phyloP scores from a whole-genome alignment of 2,329 filamentous ascomycete species.

The Aaosphaeria pasadenensis region DNA sequence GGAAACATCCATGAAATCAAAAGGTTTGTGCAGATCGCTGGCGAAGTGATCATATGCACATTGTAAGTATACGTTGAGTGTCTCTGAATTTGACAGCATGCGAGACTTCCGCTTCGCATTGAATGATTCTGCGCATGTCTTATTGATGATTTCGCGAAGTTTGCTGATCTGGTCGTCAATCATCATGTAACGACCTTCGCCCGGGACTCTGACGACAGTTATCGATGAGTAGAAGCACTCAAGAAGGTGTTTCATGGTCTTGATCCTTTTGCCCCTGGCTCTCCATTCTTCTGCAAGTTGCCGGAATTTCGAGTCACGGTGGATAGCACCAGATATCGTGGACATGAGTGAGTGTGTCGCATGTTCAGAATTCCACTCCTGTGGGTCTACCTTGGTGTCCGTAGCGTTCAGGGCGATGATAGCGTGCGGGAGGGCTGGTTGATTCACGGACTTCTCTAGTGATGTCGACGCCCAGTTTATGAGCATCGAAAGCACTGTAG shows the following conservation, averaged over 20 bases:
- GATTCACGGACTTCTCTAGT: slow-evolving; percentile 54
- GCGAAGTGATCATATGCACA: slow-evolving; percentile 50
- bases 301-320: slow-evolving; percentile 1
- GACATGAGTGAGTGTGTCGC: slow-evolving; percentile 33
- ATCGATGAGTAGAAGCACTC: slow-evolving; percentile 44
- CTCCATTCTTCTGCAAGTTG: slow-evolving; percentile 2
- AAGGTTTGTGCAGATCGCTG: slow-evolving; percentile 41
- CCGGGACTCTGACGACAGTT: slow-evolving; percentile 43
- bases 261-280: slow-evolving; percentile 36
- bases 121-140: neutral
- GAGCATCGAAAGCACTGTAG: slow-evolving; percentile 21
- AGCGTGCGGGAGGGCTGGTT: slow-evolving; percentile 54
- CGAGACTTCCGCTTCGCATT: neutral
- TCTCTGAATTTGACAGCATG: slow-evolving; percentile 6
- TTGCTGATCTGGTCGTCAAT: slow-evolving; percentile 24
- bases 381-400: slow-evolving; percentile 36
- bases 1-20: slow-evolving; percentile 50
- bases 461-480: slow-evolving; percentile 52
- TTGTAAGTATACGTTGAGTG: slow-evolving; percentile 47
- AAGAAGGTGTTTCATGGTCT: slow-evolving; percentile 47
- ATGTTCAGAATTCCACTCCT: slow-evolving; percentile 43
- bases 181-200: slow-evolving; percentile 41
- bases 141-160: neutral
- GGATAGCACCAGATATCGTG: neutral
- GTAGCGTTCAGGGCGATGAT: slow-evolving; percentile 53